phyloP scores from a whole-genome alignment of 2,329 filamentous ascomycete genomes.

The Rhynchosporium secalis region DNA sequence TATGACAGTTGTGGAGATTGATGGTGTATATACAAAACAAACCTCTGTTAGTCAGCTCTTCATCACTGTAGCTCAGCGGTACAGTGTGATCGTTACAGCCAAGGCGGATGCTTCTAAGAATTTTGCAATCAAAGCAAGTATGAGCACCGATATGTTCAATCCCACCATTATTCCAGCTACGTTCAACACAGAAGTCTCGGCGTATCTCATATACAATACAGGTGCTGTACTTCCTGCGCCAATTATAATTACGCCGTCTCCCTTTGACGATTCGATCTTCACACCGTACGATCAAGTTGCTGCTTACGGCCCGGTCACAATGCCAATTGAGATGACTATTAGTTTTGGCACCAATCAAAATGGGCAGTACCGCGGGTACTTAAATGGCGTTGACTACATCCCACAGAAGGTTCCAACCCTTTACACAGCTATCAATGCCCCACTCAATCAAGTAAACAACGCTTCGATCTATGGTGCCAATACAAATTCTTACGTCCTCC shows the following conservation, averaged over 20 bases:
- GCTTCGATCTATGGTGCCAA: slow-evolving; percentile 59
- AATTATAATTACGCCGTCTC: slow-evolving; percentile 5
- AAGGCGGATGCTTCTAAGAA: slow-evolving; percentile 42
- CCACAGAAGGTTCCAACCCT: slow-evolving; percentile 71
- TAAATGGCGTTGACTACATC: slow-evolving; percentile 77
- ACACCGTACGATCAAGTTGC: slow-evolving; percentile 19
- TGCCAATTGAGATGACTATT: slow-evolving; percentile 10
- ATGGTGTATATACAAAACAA: slow-evolving; percentile 45
- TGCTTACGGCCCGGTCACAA: not conserved
- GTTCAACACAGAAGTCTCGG: slow-evolving; percentile 59
- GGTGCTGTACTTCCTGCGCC: slow-evolving; percentile 46
- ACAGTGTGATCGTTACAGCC: slow-evolving; percentile 47
- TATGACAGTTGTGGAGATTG: slow-evolving; percentile 50
- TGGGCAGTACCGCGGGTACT: slow-evolving; percentile 42
- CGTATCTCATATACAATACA: slow-evolving; percentile 55
- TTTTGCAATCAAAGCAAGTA: slow-evolving; percentile 28
- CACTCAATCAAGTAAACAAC: slow-evolving; percentile 48
- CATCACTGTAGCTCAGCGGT: slow-evolving; percentile 49
- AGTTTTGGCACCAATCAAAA: slow-evolving; percentile 18
- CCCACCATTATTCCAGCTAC: slow-evolving; percentile 52
- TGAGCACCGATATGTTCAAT: slow-evolving; percentile 58
- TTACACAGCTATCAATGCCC: slow-evolving; percentile 66
- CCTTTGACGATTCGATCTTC: slow-evolving; percentile 21
- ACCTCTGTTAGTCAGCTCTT: slow-evolving; percentile 45
- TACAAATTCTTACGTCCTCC: slow-evolving; percentile 64